phyloP scores from a whole-genome alignment of 768 basidiomycete species.

The Lentinula raphanica region DNA sequence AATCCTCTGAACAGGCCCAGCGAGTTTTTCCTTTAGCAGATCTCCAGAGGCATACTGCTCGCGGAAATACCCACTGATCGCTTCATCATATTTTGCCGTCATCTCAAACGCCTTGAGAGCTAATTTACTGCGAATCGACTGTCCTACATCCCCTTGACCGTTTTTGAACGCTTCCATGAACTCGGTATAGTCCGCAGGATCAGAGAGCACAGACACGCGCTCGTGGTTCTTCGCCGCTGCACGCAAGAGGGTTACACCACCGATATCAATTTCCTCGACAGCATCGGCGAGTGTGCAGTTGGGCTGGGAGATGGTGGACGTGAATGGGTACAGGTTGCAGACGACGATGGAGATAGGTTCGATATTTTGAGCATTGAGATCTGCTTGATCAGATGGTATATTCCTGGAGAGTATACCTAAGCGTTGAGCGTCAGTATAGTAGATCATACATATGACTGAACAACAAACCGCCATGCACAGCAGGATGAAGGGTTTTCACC shows the following conservation, averaged over 20 bases:
- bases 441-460: neutral
- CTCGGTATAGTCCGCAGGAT: conserved; percentile 79
- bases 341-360: conserved; percentile 94
- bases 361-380: conserved; percentile 79
- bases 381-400: conserved; percentile 85
- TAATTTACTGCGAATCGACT: conserved; percentile 65
- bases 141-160: conserved; percentile 72
- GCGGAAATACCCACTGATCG: conserved; percentile 94
- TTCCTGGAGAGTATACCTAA: conserved; percentile 90
- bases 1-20: conserved; percentile 74
- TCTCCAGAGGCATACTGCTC: conserved; percentile 91
- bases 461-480: conserved; percentile 85
- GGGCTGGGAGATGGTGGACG: conserved; percentile 82
- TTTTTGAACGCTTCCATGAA: conserved; percentile 76
- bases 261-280: conserved; percentile 98
- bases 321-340: conserved; percentile 98
- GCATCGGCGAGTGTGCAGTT: conserved; percentile 88
- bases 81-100: conserved; percentile 92
- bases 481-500: conserved; percentile 97
- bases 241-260: conserved; percentile 94
- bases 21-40: conserved; percentile 52
- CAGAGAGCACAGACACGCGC: conserved; percentile 84
- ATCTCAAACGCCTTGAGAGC: conserved; percentile 97
- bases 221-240: conserved; percentile 98
- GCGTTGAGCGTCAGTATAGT: neutral